Evolutionary conservation across 2,329 filamentous ascomycete genomes (phyloP).

Genomic region (Verticillium dahliae): DNA sequence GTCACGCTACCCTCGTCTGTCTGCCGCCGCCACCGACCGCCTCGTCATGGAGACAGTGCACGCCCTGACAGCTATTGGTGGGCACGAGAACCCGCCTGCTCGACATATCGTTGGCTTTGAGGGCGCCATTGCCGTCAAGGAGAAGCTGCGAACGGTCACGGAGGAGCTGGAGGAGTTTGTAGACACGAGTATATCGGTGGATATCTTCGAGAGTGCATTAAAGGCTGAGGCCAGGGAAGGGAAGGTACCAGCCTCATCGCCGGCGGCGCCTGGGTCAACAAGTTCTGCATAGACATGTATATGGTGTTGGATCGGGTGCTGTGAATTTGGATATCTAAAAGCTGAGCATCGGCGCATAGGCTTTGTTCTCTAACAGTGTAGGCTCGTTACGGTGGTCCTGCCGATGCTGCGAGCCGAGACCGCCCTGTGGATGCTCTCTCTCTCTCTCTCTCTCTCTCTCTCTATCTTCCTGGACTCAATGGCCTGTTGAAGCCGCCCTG

Average conservation of each 20-base stretch:
- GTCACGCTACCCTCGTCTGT: constrained; percentile 69
- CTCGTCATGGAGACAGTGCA: constrained; percentile 86
- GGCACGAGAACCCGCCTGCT: constrained; percentile 91
- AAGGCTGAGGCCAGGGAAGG: constrained; percentile 43
- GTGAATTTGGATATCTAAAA: neutral
- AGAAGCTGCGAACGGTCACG: constrained; percentile 93
- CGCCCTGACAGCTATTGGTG: constrained; percentile 84
- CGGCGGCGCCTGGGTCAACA: constrained; percentile 9
- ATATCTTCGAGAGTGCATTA: constrained; percentile 59
- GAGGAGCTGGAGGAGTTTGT: constrained; percentile 96
- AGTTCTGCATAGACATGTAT: constrained; percentile 3
- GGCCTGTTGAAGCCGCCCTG: constrained; percentile 77
- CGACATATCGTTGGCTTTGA: constrained; percentile 91
- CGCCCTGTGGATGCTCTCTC: neutral
- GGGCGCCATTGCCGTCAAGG: constrained; percentile 80
- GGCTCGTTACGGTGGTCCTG: neutral
- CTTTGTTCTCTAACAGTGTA: neutral
- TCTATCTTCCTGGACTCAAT: constrained; percentile 49
- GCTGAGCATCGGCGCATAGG: neutral
- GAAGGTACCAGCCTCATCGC: constrained; percentile 19
- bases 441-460: neutral
- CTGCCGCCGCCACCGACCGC: constrained; percentile 59
- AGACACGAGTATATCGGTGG: constrained; percentile 78
- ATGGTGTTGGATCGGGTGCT: neutral
- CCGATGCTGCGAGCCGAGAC: neutral